phyloP scores from a whole-genome alignment of 148 eudicot species.

The Salicornia ramosissima region DNA sequence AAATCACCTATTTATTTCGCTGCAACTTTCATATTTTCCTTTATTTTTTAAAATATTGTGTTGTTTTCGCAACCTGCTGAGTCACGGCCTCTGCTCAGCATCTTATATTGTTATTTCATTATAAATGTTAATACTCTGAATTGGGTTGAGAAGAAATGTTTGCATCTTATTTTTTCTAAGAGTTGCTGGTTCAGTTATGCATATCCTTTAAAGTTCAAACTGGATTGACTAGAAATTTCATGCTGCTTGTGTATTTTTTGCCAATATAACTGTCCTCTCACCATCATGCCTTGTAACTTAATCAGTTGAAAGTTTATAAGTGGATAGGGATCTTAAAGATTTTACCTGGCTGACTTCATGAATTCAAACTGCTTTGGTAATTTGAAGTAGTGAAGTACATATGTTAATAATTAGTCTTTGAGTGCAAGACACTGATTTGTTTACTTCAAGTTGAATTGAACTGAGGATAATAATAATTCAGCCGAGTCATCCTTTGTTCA shows the following conservation, averaged over 20 bases:
- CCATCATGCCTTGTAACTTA: background rate
- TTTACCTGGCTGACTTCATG: background rate
- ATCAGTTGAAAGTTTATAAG: background rate
- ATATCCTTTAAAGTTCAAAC: background rate
- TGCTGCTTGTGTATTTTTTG: background rate
- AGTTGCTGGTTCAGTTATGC: background rate
- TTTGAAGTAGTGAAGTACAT: background rate
- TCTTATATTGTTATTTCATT: background rate
- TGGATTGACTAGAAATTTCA: background rate
- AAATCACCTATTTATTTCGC: no score
- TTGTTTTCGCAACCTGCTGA: no score
- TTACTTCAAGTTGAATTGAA: background rate
- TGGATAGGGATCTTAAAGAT: background rate
- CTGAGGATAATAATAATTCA: background rate
- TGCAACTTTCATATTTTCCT: no score
- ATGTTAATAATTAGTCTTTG: background rate
- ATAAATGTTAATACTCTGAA: background rate
- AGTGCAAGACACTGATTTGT: background rate
- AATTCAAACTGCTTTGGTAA: background rate
- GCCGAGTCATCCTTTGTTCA: background rate
- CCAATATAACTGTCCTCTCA: background rate
- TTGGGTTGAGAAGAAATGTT: background rate
- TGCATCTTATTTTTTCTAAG: background rate
- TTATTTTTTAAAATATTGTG: background rate
- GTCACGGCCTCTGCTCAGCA: background rate